Percentiles rank a stretch among this genome's conserved stretches.
Evolutionary conservation across 2,329 filamentous ascomycete species (phyloP).

Genomic region (Lizonia empirigonia): DNA sequence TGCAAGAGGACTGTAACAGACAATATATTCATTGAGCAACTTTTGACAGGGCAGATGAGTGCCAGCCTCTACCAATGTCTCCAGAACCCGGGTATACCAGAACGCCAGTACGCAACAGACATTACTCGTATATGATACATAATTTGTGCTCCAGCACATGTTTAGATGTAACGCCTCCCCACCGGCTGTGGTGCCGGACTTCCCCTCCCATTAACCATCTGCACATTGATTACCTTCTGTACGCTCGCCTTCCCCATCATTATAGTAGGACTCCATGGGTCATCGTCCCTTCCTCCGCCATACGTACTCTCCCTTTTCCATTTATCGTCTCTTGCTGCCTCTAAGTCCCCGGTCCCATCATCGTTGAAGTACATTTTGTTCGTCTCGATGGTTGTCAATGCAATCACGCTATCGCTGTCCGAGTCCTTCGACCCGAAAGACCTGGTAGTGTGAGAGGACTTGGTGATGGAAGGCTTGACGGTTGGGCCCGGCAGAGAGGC

Average conservation of each 20-base stretch:
- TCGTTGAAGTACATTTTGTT: conserved; percentile 6
- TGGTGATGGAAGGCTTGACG: conserved; percentile 9
- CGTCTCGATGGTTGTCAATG: conserved; percentile 21
- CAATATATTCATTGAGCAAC: background rate
- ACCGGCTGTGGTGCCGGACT: conserved; percentile 6
- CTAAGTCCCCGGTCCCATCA: background rate
- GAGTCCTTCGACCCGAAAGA: conserved; percentile 1
- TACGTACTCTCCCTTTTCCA: conserved; percentile 12
- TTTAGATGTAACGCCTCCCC: conserved; percentile 3
- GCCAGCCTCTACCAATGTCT: conserved; percentile 5
- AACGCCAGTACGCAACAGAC: conserved; percentile 8
- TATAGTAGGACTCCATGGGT: conserved; percentile 30
- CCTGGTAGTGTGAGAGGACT: background rate
- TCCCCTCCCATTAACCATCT: conserved; percentile 22
- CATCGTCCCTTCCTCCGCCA: conserved; percentile 17
- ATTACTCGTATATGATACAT: conserved; percentile 1
- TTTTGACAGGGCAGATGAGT: conserved; percentile 4
- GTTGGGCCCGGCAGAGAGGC: conserved; percentile 4
- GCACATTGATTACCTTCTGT: conserved; percentile 19
- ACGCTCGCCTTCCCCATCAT: conserved; percentile 23
- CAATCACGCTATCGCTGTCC: conserved; percentile 25
- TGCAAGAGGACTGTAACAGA: background rate
- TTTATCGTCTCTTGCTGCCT: background rate
- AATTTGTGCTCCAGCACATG: background rate
- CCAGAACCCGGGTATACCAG: conserved; percentile 12